phyloP scores from a whole-genome alignment of 148 eudicot genomes.

The Fagopyrum homotropicum region DNA sequence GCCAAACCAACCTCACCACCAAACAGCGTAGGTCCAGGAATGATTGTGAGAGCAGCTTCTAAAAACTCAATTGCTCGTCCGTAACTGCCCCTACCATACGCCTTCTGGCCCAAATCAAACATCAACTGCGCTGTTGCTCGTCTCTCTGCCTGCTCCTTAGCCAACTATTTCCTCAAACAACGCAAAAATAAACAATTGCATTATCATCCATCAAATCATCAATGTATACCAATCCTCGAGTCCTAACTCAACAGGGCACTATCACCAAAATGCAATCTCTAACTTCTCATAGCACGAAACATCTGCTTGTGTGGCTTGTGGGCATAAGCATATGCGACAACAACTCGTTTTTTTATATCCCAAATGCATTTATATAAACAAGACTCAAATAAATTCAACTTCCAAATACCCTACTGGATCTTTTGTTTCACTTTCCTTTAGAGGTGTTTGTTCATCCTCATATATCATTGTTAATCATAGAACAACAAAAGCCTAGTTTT shows the following conservation, averaged over 20 bases:
- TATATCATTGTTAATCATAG: neutral
- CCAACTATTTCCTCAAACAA: slow-evolving; percentile 45
- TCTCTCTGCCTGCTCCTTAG: slow-evolving; percentile 93
- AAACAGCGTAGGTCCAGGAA: slow-evolving; percentile 74
- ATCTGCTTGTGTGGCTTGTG: slow-evolving; percentile 6
- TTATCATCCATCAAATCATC: neutral
- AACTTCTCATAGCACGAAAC: neutral
- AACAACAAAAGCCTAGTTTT: slow-evolving; percentile 1
- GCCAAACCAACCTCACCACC: slow-evolving; percentile 94
- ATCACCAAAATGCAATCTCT: neutral
- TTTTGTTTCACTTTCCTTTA: neutral
- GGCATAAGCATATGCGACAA: neutral
- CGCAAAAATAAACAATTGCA: slow-evolving; percentile 1
- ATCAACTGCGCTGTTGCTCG: slow-evolving; percentile 87
- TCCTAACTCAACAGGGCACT: neutral
- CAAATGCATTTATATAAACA: neutral
- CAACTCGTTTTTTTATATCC: neutral
- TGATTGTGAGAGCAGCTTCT: slow-evolving; percentile 92
- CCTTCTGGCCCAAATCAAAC: slow-evolving; percentile 98
- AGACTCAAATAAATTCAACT: neutral
- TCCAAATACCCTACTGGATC: neutral
- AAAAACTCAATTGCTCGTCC: slow-evolving; percentile 82
- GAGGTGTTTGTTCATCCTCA: neutral
- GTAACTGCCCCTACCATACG: slow-evolving; percentile 92
- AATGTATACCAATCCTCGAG: neutral